Conservation (phyloP, 2,329 filamentous ascomycete genomes). For the Fusarium sp. region DNA sequence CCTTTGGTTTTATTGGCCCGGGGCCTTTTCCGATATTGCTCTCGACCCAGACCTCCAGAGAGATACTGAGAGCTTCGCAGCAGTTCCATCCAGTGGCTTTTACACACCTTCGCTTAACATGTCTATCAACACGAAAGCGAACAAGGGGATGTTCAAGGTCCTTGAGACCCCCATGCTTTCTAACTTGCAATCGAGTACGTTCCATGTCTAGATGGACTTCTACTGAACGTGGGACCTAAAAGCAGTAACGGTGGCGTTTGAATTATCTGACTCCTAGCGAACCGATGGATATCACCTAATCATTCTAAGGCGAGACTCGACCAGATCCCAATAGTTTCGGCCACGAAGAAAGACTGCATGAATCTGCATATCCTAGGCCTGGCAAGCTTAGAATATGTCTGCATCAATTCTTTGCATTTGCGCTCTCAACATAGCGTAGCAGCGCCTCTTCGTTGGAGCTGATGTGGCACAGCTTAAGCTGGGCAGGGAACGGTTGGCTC, state of each 20-base stretch:
- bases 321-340: conserved; percentile 20
- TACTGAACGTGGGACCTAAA: conserved; percentile 25
- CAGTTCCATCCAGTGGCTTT: conserved; percentile 13
- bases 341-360: conserved; percentile 23
- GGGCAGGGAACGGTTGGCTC: conserved; percentile 22
- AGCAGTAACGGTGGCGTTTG: conserved; percentile 42
- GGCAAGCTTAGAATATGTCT: conserved; percentile 5
- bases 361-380: conserved; percentile 22
- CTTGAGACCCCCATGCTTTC: background rate
- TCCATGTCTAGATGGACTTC: conserved; percentile 2
- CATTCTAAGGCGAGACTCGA: conserved; percentile 17
- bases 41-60: conserved; percentile 14
- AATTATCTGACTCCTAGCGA: conserved; percentile 30
- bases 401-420: background rate
- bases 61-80: conserved; percentile 6
- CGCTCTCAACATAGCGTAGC: conserved; percentile 29
- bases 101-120: background rate
- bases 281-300: conserved; percentile 9
- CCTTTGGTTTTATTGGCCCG: conserved; percentile 19
- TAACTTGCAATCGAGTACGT: background rate
- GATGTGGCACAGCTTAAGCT: conserved; percentile 27
- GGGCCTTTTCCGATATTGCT: conserved; percentile 15
- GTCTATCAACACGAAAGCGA: background rate
- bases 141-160: background rate
- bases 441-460: conserved; percentile 15